Conservation (phyloP, 345 rosid genomes). For the Populus ilicifolia region DNA sequence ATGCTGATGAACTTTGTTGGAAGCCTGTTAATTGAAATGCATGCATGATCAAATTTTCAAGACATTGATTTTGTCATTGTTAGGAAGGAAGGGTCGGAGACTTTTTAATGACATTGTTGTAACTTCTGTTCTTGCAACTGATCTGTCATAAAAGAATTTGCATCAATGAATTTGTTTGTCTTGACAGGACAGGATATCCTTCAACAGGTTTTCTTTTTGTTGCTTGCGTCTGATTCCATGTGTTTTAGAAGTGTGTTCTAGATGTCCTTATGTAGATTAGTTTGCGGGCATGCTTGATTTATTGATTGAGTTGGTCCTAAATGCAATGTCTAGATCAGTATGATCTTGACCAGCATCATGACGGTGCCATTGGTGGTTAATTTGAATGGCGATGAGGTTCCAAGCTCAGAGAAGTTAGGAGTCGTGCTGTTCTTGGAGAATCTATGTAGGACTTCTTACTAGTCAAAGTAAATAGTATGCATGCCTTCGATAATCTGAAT, state of each 20-base stretch:
- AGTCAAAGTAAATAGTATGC: background rate
- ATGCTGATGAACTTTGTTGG: background rate
- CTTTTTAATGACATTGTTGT: no score
- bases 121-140: background rate
- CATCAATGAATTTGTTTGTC: background rate
- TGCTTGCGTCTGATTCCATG: background rate
- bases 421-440: no score
- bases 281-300: background rate
- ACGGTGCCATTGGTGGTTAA: background rate
- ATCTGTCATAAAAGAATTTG: background rate
- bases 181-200: background rate
- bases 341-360: background rate
- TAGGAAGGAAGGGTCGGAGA: no score
- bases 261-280: background rate
- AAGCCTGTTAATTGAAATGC: background rate
- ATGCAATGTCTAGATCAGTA: background rate
- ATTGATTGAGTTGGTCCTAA: background rate
- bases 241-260: background rate
- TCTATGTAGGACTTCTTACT: no score
- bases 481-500: no score
- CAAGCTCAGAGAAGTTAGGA: no score
- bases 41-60: background rate
- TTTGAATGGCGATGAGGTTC: no score
- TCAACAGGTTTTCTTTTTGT: background rate
- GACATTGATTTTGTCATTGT: background rate